These are phyloP conservation scores for Botryotinia calthae DNA, from an alignment of 2,329 filamentous ascomycete genomes.

Conservation along the genomic window DNA sequence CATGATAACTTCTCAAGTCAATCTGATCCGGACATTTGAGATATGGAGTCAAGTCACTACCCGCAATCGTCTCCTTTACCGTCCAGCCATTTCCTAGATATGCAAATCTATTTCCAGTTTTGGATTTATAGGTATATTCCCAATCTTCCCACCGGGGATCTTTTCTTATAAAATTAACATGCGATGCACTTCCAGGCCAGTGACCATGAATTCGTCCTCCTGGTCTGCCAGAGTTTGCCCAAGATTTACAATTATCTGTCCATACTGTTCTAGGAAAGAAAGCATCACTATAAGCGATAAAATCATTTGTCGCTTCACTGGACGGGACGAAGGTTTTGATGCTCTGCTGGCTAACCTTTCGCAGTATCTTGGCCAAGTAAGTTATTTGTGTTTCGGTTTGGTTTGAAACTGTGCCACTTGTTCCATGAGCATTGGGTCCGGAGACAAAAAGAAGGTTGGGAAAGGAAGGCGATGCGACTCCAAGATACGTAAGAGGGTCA, in stretches of 20 bases:
- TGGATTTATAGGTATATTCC: slow-evolving; percentile 49
- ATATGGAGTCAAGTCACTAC: slow-evolving; percentile 63
- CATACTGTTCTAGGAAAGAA: slow-evolving; percentile 56
- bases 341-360: slow-evolving; percentile 64
- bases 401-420: slow-evolving; percentile 64
- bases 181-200: slow-evolving; percentile 66
- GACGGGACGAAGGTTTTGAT: slow-evolving; percentile 61
- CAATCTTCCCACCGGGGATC: slow-evolving; percentile 59
- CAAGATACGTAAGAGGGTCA: slow-evolving; percentile 65
- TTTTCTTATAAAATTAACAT: slow-evolving; percentile 57
- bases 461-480: slow-evolving; percentile 60
- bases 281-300: slow-evolving; percentile 56
- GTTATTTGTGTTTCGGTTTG: slow-evolving; percentile 63
- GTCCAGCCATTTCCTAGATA: slow-evolving; percentile 71
- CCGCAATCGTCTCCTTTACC: slow-evolving; percentile 50
- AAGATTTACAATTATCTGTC: slow-evolving; percentile 63
- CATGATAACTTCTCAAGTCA: slow-evolving; percentile 62
- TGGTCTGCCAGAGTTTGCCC: slow-evolving; percentile 66
- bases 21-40: slow-evolving; percentile 54
- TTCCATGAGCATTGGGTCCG: slow-evolving; percentile 55
- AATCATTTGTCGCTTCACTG: slow-evolving; percentile 60
- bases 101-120: slow-evolving; percentile 45
- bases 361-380: slow-evolving; percentile 64
- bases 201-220: slow-evolving; percentile 64
- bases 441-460: slow-evolving; percentile 66